A percentile compares a stretch with the other conserved stretches of the same genome.
These are phyloP conservation scores for Pinus albicaulis DNA, from an alignment of 75 land plant genomes.

Conservation along the genomic window DNA sequence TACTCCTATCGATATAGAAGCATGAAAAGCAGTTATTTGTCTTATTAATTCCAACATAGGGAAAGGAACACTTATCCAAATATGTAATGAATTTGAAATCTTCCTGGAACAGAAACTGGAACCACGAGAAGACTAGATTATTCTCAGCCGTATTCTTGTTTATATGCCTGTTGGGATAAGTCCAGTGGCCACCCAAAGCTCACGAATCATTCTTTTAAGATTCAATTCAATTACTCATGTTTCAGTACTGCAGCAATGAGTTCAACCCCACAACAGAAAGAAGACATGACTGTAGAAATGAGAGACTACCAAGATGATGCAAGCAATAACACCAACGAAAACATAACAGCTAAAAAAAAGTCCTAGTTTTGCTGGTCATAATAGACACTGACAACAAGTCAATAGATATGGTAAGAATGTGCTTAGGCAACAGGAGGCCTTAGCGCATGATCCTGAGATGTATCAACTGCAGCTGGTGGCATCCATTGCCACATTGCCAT, in stretches of 20 bases:
- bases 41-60: no score
- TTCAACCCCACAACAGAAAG: neutral
- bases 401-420: neutral
- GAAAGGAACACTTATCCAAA: no score
- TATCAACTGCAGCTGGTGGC: conserved; percentile 77
- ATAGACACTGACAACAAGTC: neutral
- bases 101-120: no score
- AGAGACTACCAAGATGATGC: neutral
- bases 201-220: neutral
- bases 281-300: neutral
- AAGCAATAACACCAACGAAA: neutral
- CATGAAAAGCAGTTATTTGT: no score
- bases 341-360: neutral
- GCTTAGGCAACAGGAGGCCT: conserved; percentile 80
- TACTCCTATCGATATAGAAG: no score
- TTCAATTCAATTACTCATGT: neutral
- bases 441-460: conserved; percentile 73
- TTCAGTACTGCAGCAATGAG: neutral
- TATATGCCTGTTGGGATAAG: no score
- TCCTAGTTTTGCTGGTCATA: neutral
- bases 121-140: no score
- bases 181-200: neutral
- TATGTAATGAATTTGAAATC: no score
- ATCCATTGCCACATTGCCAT: conserved; percentile 94
- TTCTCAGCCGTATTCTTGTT: no score